Percentiles rank a stretch among this genome's conserved stretches.
Conservation (phyloP, 148 eudicot species). For the Spergularia marina region DNA sequence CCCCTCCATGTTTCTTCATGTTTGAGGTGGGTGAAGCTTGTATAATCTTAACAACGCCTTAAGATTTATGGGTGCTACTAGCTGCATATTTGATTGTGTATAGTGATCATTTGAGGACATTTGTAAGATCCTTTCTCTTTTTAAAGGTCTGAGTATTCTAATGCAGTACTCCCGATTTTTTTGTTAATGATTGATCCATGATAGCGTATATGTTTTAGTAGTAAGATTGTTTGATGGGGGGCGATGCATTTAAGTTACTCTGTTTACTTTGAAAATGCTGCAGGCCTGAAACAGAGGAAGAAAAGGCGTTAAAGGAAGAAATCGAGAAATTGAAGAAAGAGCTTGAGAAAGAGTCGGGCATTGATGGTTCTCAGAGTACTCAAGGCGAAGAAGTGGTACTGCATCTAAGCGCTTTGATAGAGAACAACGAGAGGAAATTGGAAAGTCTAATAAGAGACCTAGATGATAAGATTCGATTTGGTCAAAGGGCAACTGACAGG, state of each 20-base stretch:
- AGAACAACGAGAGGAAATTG: constrained; percentile 54
- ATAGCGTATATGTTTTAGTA: background rate
- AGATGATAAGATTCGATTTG: constrained; percentile 77
- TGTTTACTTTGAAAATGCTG: constrained; percentile 13
- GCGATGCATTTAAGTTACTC: background rate
- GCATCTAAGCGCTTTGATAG: constrained; percentile 31
- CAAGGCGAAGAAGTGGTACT: constrained; percentile 41
- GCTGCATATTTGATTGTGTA: background rate
- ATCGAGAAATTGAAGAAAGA: constrained; percentile 35
- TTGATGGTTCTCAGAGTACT: constrained; percentile 34
- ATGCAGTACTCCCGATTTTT: background rate
- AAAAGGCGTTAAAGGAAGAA: constrained; percentile 43
- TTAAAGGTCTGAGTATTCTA: background rate
- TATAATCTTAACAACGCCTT: background rate
- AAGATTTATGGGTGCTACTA: background rate
- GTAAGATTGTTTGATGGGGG: background rate
- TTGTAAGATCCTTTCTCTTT: background rate
- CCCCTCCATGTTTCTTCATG: background rate
- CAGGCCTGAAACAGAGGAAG: constrained; percentile 47
- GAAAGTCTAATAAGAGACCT: constrained; percentile 59
- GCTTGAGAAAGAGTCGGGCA: constrained; percentile 42
- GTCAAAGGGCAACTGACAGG: constrained; percentile 59
- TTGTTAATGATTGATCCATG: background rate
- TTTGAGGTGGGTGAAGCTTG: background rate
- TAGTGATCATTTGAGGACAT: background rate